Evolutionary conservation across 2,329 filamentous ascomycete genomes (phyloP).

Genomic region (Alternaria dauci): DNA sequence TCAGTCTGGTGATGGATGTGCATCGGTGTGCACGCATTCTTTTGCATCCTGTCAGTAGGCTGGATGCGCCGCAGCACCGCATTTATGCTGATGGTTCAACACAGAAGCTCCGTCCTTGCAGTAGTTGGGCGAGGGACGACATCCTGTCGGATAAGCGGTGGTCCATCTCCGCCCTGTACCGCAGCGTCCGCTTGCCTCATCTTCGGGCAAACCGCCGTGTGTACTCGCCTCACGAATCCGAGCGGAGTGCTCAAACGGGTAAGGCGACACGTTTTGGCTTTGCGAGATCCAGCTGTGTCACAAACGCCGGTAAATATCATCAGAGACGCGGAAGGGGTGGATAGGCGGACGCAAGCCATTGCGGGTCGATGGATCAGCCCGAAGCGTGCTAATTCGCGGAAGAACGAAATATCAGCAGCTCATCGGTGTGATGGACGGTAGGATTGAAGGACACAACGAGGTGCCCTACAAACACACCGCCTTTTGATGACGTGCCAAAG

Average conservation of each 20-base stretch:
- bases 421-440: slow-evolving; percentile 30
- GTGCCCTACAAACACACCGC: slow-evolving; percentile 25
- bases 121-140: slow-evolving; percentile 27
- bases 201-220: slow-evolving; percentile 12
- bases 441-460: slow-evolving; percentile 9
- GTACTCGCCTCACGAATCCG: slow-evolving; percentile 1
- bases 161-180: slow-evolving; percentile 21
- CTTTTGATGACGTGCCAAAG: slow-evolving; percentile 5
- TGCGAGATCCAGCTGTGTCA: slow-evolving; percentile 12
- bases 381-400: slow-evolving; percentile 26
- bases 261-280: slow-evolving; percentile 11
- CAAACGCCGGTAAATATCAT: slow-evolving; percentile 21
- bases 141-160: slow-evolving; percentile 28
- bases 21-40: slow-evolving; percentile 26
- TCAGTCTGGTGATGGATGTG: slow-evolving; percentile 19
- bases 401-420: slow-evolving; percentile 15
- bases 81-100: slow-evolving; percentile 24
- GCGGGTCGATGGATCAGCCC: slow-evolving; percentile 22
- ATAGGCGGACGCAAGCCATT: slow-evolving; percentile 28
- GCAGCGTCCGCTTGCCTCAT: slow-evolving; percentile 30
- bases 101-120: slow-evolving; percentile 38
- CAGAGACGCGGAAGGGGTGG: slow-evolving; percentile 19
- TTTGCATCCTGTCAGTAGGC: slow-evolving; percentile 28
- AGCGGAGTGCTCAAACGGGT: not conserved
- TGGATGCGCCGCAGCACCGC: slow-evolving; percentile 29